These are phyloP conservation scores for Solanum verrucosum DNA, from an alignment of 257 asterid species.

Conservation along the genomic window DNA sequence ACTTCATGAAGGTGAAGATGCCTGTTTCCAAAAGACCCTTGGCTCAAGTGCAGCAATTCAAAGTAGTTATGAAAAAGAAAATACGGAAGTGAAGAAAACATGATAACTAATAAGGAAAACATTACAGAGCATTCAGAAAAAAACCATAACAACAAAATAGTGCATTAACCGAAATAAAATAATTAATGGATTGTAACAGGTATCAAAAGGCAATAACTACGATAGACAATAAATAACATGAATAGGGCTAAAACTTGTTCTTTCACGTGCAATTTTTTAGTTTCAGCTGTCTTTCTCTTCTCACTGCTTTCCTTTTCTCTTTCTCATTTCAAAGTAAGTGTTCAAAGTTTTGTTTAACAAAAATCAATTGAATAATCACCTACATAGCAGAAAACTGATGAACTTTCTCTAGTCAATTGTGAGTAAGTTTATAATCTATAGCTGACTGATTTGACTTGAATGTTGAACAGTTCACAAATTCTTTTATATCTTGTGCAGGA, in stretches of 20 bases:
- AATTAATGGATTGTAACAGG: background rate
- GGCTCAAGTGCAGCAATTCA: background rate
- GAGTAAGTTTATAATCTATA: background rate
- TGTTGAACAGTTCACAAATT: background rate
- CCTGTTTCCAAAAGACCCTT: background rate
- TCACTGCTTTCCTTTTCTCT: background rate
- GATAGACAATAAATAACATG: background rate
- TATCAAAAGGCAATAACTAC: background rate
- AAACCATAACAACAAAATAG: background rate
- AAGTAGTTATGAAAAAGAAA: background rate
- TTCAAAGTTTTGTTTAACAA: background rate
- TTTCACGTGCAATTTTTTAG: background rate
- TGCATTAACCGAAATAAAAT: background rate
- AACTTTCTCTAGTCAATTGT: background rate
- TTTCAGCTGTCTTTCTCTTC: background rate
- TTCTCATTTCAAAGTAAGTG: background rate
- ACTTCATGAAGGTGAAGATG: background rate
- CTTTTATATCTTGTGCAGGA: slow-evolving; percentile 37
- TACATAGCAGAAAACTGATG: background rate
- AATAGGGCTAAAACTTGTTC: background rate
- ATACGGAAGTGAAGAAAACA: background rate
- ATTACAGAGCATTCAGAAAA: background rate
- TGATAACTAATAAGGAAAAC: background rate
- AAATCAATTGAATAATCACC: background rate
- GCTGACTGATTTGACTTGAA: background rate